Evolutionary conservation across 768 basidiomycete species (phyloP), one percentile per base, ranked within the genome.

Genomic region (Leccinum subtestaceum): DNA sequence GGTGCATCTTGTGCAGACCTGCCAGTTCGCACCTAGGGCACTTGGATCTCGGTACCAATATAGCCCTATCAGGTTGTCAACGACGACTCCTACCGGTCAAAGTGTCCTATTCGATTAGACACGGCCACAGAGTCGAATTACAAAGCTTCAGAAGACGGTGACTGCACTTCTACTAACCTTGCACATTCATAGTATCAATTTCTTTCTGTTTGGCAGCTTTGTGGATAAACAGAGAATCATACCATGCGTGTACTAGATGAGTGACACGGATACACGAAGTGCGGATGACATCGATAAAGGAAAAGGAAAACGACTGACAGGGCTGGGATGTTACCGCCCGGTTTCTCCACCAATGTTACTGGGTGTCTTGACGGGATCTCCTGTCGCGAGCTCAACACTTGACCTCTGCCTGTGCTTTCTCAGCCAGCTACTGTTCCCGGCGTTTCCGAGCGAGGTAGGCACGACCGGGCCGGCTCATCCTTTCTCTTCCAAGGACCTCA

Each of bases 391-490:
- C 27, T 67, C 48, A 64, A 13, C 60, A 50, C 40, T 61, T 66
- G 2, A 54, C 32, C 12, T 56, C 31, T 11, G 38, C 40, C 27
- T 46, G 55, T 45, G 43, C 47, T 55, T 64, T 69, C 54, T 62
- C 64, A 6, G 64, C 64, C 11, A 63, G 31, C 46, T 64, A 52
- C 31, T 65, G 63, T 60, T 80, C 76, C 46, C 79, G 71, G 51
- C 69, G 66, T 62, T 74, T 75, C 57, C 79, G 77, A 15, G 89
- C 84, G 57, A 82, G 74, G 59, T 88, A 73, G 10, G 93, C 94
- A 59, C 82, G 81, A 1, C 89, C 93, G 1, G 86, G 92, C 13
- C 92, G 80, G 71, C 91, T 94, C 32, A 82, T 84, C 64, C 84
- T 93, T 63, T 82, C 78, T 59, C 86, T 76, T 1, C 85, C 84